Percentiles rank a stretch among this genome's conserved stretches.
These are phyloP conservation scores for Mycena rosella DNA, from an alignment of 768 basidiomycete species.

Conservation along the genomic window DNA sequence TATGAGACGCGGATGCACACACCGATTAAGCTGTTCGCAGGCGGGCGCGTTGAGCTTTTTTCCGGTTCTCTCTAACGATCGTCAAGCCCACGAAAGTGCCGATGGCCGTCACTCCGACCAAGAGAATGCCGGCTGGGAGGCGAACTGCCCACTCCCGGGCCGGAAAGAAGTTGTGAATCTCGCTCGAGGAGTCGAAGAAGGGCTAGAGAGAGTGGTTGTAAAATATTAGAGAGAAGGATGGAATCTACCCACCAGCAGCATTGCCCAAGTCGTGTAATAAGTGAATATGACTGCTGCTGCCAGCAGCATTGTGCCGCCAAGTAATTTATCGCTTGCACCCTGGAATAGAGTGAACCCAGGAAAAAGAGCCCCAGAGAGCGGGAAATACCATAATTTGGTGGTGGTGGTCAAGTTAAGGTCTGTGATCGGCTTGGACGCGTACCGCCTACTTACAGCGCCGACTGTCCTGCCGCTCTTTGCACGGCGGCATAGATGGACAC, in stretches of 20 bases:
- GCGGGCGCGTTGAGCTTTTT: slow-evolving; percentile 72
- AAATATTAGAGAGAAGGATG: slow-evolving; percentile 4
- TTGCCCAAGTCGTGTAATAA: slow-evolving; percentile 94
- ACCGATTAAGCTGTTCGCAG: slow-evolving; percentile 67
- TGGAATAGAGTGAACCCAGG: slow-evolving; percentile 46
- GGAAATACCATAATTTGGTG: slow-evolving; percentile 39
- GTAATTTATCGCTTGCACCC: slow-evolving; percentile 84
- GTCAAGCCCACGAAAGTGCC: slow-evolving; percentile 86
- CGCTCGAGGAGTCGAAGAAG: slow-evolving; percentile 82
- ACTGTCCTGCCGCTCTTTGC: not conserved
- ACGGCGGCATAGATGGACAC: slow-evolving; percentile 66
- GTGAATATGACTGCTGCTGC: slow-evolving; percentile 81
- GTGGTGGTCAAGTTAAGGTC: not conserved
- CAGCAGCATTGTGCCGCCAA: slow-evolving; percentile 86
- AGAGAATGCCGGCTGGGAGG: slow-evolving; percentile 85
- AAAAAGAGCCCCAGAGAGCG: slow-evolving; percentile 10
- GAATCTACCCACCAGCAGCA: slow-evolving; percentile 75
- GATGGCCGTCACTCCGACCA: slow-evolving; percentile 84
- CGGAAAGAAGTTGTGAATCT: slow-evolving; percentile 85
- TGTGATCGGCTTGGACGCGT: not conserved
- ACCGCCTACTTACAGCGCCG: not conserved
- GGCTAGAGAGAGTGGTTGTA: slow-evolving; percentile 62
- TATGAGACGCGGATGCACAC: slow-evolving; percentile 31
- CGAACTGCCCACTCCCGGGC: slow-evolving; percentile 93
- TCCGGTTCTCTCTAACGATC: slow-evolving; percentile 79